Percentiles rank a stretch among this genome's conserved stretches.
These are phyloP conservation scores for Linum tenue DNA, from an alignment of 345 rosid genomes.

Conservation along the genomic window DNA sequence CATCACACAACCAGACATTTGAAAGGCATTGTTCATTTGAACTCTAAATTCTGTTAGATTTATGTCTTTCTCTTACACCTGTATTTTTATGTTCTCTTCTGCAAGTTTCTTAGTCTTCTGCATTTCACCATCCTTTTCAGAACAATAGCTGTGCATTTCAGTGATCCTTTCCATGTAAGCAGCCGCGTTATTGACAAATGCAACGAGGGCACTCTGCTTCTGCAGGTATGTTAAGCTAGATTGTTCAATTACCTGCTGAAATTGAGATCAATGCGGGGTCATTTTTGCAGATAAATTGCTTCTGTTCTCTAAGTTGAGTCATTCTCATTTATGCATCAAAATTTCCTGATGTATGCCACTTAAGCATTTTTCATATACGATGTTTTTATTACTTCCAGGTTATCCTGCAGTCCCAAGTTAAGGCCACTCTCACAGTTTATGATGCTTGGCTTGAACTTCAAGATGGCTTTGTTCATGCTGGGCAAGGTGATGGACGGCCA, in stretches of 20 bases:
- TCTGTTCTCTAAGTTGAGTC: background rate
- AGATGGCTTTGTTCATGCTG: conserved; percentile 72
- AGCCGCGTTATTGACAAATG: conserved; percentile 72
- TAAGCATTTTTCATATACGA: background rate
- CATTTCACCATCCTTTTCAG: conserved; percentile 29
- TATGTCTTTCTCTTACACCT: background rate
- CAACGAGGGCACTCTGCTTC: conserved; percentile 66
- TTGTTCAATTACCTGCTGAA: background rate
- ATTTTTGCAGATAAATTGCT: background rate
- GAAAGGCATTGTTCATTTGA: conserved; percentile 45
- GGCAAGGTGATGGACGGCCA: conserved; percentile 70
- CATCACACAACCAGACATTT: conserved; percentile 77
- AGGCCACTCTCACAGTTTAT: conserved; percentile 63
- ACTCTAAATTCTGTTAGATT: background rate
- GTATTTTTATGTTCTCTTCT: background rate
- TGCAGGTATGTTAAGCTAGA: conserved; percentile 49
- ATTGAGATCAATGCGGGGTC: background rate
- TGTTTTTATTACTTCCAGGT: conserved; percentile 41
- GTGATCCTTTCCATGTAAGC: conserved; percentile 84
- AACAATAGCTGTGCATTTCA: conserved; percentile 92
- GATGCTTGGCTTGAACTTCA: conserved; percentile 96
- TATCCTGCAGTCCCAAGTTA: conserved; percentile 79
- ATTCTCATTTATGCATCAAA: background rate
- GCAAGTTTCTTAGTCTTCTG: conserved; percentile 8
- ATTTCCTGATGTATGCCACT: background rate